These are phyloP conservation scores for Pholiota adiposa DNA, from an alignment of 1,284 basidiomycete species.

Conservation along the genomic window DNA sequence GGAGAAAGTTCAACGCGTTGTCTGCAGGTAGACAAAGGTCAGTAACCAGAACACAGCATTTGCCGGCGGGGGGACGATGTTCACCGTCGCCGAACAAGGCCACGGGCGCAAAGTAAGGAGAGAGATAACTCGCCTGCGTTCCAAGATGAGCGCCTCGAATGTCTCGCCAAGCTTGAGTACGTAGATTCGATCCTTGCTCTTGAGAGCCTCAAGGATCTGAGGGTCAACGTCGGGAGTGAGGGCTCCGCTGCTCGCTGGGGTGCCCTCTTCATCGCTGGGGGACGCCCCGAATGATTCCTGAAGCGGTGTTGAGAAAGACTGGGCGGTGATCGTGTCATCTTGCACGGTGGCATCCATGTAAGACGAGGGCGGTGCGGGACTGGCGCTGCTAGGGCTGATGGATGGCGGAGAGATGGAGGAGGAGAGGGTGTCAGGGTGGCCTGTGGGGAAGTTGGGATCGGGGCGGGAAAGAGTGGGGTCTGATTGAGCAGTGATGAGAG, in stretches of 20 bases:
- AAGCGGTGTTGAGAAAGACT: slow-evolving; percentile 15
- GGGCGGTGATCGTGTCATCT: slow-evolving; percentile 10
- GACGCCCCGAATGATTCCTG: slow-evolving; percentile 7
- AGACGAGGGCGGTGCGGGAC: slow-evolving; percentile 12
- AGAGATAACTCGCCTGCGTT: slow-evolving; percentile 59
- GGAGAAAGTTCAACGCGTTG: slow-evolving; percentile 65
- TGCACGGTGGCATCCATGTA: slow-evolving; percentile 17
- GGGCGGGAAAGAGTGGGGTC: slow-evolving; percentile 17
- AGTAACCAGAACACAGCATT: slow-evolving; percentile 15
- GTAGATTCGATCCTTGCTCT: slow-evolving; percentile 82
- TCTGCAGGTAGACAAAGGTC: slow-evolving; percentile 40
- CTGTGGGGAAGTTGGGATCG: slow-evolving; percentile 17
- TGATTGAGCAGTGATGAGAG: slow-evolving; percentile 19
- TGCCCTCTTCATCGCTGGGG: slow-evolving; percentile 17
- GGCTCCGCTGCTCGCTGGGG: slow-evolving; percentile 17
- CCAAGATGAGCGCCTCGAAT: slow-evolving; percentile 77
- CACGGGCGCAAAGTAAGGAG: slow-evolving; percentile 1
- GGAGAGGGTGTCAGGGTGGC: slow-evolving; percentile 8
- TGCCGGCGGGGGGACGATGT: not conserved
- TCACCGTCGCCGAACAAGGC: not conserved
- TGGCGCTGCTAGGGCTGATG: slow-evolving; percentile 5
- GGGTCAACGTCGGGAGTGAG: slow-evolving; percentile 60
- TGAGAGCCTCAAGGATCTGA: slow-evolving; percentile 82
- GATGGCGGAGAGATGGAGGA: slow-evolving; percentile 10
- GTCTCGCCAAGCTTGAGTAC: slow-evolving; percentile 82